phyloP scores from a whole-genome alignment of 129 eudicot genomes.

The Tanacetum coccineum region DNA sequence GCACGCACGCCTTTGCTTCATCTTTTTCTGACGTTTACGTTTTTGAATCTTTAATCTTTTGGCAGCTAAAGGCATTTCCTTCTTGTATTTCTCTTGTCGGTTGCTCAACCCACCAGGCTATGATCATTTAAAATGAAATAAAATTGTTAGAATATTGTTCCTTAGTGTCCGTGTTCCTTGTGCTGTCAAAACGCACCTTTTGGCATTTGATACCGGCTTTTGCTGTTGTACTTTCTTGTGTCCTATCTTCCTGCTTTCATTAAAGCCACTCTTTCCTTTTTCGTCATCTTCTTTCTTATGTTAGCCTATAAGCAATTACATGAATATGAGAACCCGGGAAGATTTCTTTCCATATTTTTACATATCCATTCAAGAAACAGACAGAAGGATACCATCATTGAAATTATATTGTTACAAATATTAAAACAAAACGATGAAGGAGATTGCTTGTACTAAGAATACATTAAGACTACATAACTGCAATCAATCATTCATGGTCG shows the following conservation, averaged over 20 bases:
- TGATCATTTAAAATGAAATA: slow-evolving; percentile 2
- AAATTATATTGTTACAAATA: no score
- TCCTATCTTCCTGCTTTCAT: slow-evolving; percentile 78
- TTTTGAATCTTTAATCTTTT: slow-evolving; percentile 53
- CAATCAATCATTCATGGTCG: no score
- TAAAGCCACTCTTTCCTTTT: slow-evolving; percentile 66
- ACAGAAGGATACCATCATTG: no score
- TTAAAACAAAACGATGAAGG: no score
- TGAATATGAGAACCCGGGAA: not conserved
- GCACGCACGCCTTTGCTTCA: slow-evolving; percentile 35
- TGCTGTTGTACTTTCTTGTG: slow-evolving; percentile 54
- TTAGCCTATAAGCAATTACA: slow-evolving; percentile 39
- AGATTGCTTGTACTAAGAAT: no score
- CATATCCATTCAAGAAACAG: not conserved
- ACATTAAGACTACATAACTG: no score
- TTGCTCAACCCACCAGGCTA: slow-evolving; percentile 88
- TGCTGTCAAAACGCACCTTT: slow-evolving; percentile 43
- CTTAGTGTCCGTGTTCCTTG: not conserved
- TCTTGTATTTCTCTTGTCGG: slow-evolving; percentile 68
- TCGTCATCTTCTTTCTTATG: slow-evolving; percentile 60
- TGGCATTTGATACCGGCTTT: slow-evolving; percentile 64
- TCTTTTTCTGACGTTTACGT: slow-evolving; percentile 42
- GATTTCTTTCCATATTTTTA: not conserved
- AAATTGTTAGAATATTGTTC: not conserved
- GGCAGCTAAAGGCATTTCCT: slow-evolving; percentile 76